Evolutionary conservation across 306 rosid genomes (phyloP).

Genomic region (Acacia acuminata): DNA sequence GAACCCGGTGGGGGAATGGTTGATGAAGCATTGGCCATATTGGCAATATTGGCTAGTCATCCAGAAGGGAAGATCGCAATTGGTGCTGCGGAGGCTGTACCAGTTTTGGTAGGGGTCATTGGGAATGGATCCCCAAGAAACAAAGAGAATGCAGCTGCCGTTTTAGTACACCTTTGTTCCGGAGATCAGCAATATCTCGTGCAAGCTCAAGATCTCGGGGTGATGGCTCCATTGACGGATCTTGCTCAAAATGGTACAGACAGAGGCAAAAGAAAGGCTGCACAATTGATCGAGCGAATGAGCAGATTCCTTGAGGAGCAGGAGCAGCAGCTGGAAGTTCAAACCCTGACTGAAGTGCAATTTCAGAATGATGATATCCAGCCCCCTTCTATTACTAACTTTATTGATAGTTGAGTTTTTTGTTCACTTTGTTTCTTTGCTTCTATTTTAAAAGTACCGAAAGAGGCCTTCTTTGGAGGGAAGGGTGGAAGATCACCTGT

Average conservation of each 20-base stretch:
- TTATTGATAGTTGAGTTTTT: slow-evolving; percentile 50
- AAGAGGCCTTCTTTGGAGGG: slow-evolving; percentile 53
- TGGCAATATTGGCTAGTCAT: slow-evolving; percentile 92
- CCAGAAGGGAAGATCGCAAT: slow-evolving; percentile 85
- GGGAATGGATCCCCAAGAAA: slow-evolving; percentile 91
- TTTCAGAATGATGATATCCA: slow-evolving; percentile 49
- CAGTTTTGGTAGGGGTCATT: slow-evolving; percentile 78
- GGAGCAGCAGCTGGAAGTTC: slow-evolving; percentile 42
- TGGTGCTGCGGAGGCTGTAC: slow-evolving; percentile 85
- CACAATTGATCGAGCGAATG: slow-evolving; percentile 82
- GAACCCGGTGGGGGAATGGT: slow-evolving; percentile 92
- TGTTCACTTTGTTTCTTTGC: slow-evolving; percentile 41
- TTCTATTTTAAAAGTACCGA: slow-evolving; percentile 45
- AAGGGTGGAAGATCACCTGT: slow-evolving; percentile 91
- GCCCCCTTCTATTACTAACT: slow-evolving; percentile 39
- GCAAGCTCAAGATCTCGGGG: slow-evolving; percentile 76
- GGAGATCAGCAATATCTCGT: slow-evolving; percentile 76
- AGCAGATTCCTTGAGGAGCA: slow-evolving; percentile 62
- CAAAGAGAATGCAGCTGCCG: slow-evolving; percentile 94
- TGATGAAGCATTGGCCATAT: slow-evolving; percentile 95
- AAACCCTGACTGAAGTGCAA: slow-evolving; percentile 48
- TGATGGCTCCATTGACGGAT: slow-evolving; percentile 63
- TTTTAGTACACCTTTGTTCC: slow-evolving; percentile 83
- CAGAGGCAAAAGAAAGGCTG: slow-evolving; percentile 94
- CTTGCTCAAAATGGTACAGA: slow-evolving; percentile 90